Evolutionary conservation across 2,329 filamentous ascomycete genomes (phyloP), one percentile per base, ranked within the genome.

Genomic region (Penicillium fuscoglaucum): DNA sequence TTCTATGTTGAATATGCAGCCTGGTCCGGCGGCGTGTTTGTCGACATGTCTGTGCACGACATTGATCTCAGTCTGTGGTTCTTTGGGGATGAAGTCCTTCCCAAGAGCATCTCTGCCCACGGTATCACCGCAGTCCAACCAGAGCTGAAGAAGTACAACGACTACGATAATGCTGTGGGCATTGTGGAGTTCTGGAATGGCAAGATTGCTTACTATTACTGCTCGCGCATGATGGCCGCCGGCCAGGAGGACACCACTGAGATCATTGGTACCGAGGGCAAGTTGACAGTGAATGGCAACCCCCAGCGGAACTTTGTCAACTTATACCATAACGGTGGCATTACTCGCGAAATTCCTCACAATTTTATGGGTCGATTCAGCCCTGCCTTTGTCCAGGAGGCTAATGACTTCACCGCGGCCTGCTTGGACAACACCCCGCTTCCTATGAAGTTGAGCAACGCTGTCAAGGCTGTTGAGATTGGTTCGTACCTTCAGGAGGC

Each of bases 201-300:
- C 43, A 82, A 83, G 68, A 84, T 89, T 47, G 86, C 85, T 3
- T 84, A 88, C 68, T 82, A 87, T 59, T 89, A 85, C 73, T 80
- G 31, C 31, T 33, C 31, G 31, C 31, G 31, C 5, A 33, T 33
- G 31, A 33, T 33, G 31, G 31, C 31, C 5, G 31, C 31, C 4
- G 31, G 31, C 12, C 31, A 33, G 2, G 31, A 33, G 31, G 31
- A 33, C 5, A 33, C 31, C 31, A 87, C 86, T 0, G 86, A 89
- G 73, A 82, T 89, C 62, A 85, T 88, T 57, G 87, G 86, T 26
- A 89, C 86, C 2, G 79, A 83, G 63, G 86, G 87, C 41, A 89
- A 88, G 70, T 67, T 89, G 6, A 75, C 79, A 0, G 78, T 89
- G 60, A 89, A 89, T 66, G 79, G 77, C 7, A 81, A 86, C 62